Evolutionary conservation across 345 rosid species (phyloP).

Genomic region (Pistacia atlantica): DNA sequence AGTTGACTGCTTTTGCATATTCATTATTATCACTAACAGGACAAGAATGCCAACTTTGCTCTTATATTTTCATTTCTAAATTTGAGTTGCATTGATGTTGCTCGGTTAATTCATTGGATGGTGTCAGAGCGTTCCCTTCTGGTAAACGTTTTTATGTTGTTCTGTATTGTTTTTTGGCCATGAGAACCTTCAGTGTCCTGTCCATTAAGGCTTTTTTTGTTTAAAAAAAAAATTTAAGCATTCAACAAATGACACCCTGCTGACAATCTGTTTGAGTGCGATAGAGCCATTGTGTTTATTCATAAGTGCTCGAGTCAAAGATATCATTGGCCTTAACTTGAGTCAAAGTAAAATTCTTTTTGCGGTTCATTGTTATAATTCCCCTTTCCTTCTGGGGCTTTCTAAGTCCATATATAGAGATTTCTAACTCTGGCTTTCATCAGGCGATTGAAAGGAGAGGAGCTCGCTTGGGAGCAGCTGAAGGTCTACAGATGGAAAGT

Average conservation of each 20-base stretch:
- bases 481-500: conserved; percentile 49
- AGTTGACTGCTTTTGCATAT: too few species aligned
- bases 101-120: background rate
- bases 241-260: background rate
- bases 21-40: too few species aligned
- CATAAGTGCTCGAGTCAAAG: background rate
- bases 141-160: background rate
- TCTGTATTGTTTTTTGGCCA: background rate
- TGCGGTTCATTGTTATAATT: background rate
- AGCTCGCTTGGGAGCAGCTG: conserved; percentile 53
- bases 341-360: background rate
- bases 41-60: too few species aligned
- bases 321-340: background rate
- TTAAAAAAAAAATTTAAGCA: too few species aligned
- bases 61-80: background rate
- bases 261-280: background rate
- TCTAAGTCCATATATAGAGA: background rate
- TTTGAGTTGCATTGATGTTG: background rate
- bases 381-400: background rate
- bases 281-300: background rate
- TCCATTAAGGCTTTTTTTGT: background rate
- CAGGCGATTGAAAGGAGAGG: conserved; percentile 77
- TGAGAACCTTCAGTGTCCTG: background rate
- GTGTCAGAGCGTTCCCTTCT: background rate
- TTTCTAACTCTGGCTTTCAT: conserved; percentile 1